These are phyloP conservation scores for Phytopythium mirpurense DNA, from an alignment of 352 stramenopile species.

Conservation along the genomic window DNA sequence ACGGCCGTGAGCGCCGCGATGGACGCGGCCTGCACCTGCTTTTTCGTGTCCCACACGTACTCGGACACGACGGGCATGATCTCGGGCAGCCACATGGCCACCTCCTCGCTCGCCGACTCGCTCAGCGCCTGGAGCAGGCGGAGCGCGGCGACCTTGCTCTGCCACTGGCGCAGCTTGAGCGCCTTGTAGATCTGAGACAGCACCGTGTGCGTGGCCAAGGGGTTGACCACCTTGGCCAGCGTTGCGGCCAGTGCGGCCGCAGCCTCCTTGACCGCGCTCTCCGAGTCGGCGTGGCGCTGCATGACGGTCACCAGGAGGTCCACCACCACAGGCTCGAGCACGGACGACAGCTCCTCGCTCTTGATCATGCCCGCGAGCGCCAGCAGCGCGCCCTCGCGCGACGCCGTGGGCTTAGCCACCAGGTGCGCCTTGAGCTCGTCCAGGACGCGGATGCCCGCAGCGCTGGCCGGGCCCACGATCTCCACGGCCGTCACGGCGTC, in stretches of 20 bases:
- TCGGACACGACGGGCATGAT: constrained; percentile 87
- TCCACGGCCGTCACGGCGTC: constrained; percentile 47
- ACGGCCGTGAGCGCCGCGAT: constrained; percentile 68
- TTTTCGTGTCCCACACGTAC: constrained; percentile 94
- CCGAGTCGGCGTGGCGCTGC: constrained; percentile 60
- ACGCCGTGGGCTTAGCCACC: constrained; percentile 32
- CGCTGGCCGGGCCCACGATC: constrained; percentile 28
- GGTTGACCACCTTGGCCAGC: constrained; percentile 42
- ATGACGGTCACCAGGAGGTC: constrained; percentile 45
- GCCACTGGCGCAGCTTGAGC: constrained; percentile 70
- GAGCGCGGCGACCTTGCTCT: constrained; percentile 84
- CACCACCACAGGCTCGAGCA: constrained; percentile 53
- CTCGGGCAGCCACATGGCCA: constrained; percentile 80
- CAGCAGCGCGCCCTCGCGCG: constrained; percentile 50
- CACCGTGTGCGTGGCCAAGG: constrained; percentile 50
- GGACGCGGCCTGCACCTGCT: constrained; percentile 86
- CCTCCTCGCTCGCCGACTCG: constrained; percentile 52
- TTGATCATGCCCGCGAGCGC: constrained; percentile 35
- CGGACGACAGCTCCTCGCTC: constrained; percentile 34
- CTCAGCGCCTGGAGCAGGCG: constrained; percentile 79
- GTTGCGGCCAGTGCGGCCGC: constrained; percentile 23
- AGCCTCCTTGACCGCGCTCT: constrained; percentile 43
- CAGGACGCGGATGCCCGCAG: constrained; percentile 32
- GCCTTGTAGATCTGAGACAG: constrained; percentile 54
- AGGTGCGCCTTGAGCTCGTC: constrained; percentile 40